These are phyloP conservation scores for Fusarium vanettenii DNA, from an alignment of 2,329 filamentous ascomycete species.

Conservation along the genomic window DNA sequence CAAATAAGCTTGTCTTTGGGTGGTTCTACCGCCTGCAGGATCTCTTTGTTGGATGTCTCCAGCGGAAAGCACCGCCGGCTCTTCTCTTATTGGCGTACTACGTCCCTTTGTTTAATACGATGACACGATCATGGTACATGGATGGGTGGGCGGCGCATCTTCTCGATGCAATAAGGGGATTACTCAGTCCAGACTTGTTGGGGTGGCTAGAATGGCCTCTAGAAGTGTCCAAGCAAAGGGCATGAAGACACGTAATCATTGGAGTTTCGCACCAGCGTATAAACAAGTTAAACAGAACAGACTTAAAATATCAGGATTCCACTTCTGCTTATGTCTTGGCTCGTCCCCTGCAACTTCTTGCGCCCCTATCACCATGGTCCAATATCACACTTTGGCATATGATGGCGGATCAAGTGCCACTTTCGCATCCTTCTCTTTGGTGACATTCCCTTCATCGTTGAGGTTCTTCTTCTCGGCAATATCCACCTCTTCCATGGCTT, in stretches of 20 bases:
- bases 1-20: constrained; percentile 39
- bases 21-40: constrained; percentile 47
- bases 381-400: neutral
- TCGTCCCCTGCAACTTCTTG: neutral
- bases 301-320: neutral
- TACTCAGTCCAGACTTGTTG: constrained; percentile 29
- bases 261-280: neutral
- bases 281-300: neutral
- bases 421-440: neutral
- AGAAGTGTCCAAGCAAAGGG: constrained; percentile 24
- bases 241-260: constrained; percentile 14
- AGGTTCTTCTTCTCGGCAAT: neutral
- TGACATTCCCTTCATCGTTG: neutral
- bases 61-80: constrained; percentile 42
- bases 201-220: constrained; percentile 43
- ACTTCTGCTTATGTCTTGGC: neutral
- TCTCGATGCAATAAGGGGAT: constrained; percentile 35
- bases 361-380: too few relatives aligned
- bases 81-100: constrained; percentile 44
- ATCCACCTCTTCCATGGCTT: neutral
- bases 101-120: constrained; percentile 35
- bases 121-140: constrained; percentile 37
- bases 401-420: constrained; percentile 1
- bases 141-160: constrained; percentile 41
- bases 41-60: constrained; percentile 41